Evolutionary conservation across 768 basidiomycete species (phyloP), one percentile per base, ranked within the genome.

Genomic region (Pilatotrama ljubarskyi): DNA sequence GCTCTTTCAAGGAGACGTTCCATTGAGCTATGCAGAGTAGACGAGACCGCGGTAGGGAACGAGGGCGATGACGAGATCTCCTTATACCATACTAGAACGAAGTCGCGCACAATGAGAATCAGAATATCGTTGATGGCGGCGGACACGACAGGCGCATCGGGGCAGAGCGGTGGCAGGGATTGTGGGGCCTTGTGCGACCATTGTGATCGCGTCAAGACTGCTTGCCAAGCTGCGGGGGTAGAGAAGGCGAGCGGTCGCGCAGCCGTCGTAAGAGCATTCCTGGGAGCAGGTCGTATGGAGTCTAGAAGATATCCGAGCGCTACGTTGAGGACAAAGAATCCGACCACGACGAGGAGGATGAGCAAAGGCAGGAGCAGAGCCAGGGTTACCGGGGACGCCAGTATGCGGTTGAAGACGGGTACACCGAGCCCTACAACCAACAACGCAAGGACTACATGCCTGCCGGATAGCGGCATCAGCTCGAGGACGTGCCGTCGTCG

Each of bases 201-300:
- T 72, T 90, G 86, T n/a, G 91, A 91, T 32, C 94, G 85, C 44
- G 84, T 93, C 51, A 91, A 78, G 47, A 93, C 90, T 0, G 88
- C 93, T 68, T 95, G 91, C 95, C 95, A 97, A 32, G 94, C 95
- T 57, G 95, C 93, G 24, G 93, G 92, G 2, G 93, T 93, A 4
- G 93, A 92, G 77, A 97, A 96, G 2, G 84, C 82, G 48, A 95
- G 80, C 0, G 91, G 91, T 36, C 85, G 83, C 17, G 91, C 86
- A 0, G 87, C 84, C 57, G 77, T 74, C 10, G 74, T 73, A n/a
- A 87, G 76, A 42, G 73, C 73, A 41, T 78, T 76, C n/a, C 55
- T 64, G 11, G 64, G 58, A 1, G 63, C 64, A 26, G 74, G 68
- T 24, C 69, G 64, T 32, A 69, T 79, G 8, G 77, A 70, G 70